Base-by-base conservation (phyloP, 2,329 filamentous ascomycete species). In the Fusarium pseudonygamai region DNA sequence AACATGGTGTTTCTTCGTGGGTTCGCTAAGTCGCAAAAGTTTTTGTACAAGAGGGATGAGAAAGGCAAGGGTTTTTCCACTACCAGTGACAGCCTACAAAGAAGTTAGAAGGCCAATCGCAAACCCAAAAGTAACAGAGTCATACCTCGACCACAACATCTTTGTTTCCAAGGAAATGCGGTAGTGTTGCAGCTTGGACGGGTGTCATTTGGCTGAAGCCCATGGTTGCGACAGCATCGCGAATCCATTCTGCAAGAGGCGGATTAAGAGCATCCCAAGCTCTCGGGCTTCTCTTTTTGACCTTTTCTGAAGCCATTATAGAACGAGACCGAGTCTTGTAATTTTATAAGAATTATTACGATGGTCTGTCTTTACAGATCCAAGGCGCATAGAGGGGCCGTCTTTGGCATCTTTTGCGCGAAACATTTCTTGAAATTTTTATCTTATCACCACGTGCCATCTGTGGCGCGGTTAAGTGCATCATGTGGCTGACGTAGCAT, bases 111-210 rank as follows among this genome's bases (percentile, higher is more conserved):
- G 14, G 6, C 37, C 34, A 39, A n/a, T 52, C 20, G 2, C 7
- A 45, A 12, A 40, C 7, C 6, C 13, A 7, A 15, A 11, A 30
- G 6, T 4, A 2, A 0, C 1, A 8, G 7, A 2, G 32, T 61
- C 80, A 52, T 80, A 90, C 90, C 85, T 97, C 94, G 11, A 97
- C 95, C 2, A 97, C 95, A 9, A 97, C 93, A 82, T 97, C 95
- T 79, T 97, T 97, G 81, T 97, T 93, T 58, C 91, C 92, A 83
- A 95, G 91, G 80, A 97, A 96, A 58, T 97, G 89, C 18, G 95
- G 94, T 74, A 98, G 93, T 9, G 94, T 93, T 67, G 94, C 96
- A 49, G 95, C 94, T 84, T 98, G 96, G n/a, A 98, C 95, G 2
- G 96, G 96, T 7, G 95, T 98, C 88, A 96, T 95, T 80, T 93